phyloP scores from a whole-genome alignment of 73 alveolate species.

The Uronychia binucleata region DNA sequence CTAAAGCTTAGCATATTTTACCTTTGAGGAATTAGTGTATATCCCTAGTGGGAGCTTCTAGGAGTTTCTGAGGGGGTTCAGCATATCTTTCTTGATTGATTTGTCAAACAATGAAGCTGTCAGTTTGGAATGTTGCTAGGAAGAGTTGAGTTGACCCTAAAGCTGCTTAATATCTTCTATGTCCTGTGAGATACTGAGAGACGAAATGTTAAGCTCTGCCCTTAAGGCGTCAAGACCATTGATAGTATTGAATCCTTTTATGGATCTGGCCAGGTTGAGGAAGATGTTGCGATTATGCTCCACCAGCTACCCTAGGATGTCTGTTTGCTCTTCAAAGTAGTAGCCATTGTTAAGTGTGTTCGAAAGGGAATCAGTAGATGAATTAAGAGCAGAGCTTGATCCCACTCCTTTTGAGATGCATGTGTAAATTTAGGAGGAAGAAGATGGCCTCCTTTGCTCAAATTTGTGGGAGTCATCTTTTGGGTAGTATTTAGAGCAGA shows the following conservation, averaged over 20 bases:
- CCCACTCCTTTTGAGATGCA: background rate
- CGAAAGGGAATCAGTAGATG: background rate
- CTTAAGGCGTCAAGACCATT: background rate
- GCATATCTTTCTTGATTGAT: background rate
- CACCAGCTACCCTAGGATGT: background rate
- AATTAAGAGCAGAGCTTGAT: background rate
- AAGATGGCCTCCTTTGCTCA: constrained; percentile 7
- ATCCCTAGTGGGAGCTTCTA: background rate
- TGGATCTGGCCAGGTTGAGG: background rate
- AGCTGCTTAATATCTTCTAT: background rate
- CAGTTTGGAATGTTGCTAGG: background rate
- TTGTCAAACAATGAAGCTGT: background rate
- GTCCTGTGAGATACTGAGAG: background rate
- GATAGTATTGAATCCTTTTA: background rate
- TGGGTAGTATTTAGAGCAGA: background rate
- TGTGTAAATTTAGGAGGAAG: background rate
- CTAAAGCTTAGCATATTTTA: background rate
- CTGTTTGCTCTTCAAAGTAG: background rate
- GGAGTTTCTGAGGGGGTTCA: background rate
- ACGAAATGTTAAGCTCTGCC: background rate
- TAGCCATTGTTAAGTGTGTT: background rate
- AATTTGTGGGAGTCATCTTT: background rate
- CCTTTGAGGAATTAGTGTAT: background rate
- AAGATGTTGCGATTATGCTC: background rate
- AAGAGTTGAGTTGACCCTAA: background rate